These are phyloP conservation scores for Penicillium decumbens DNA, from an alignment of 2,329 filamentous ascomycete genomes.

Conservation along the genomic window DNA sequence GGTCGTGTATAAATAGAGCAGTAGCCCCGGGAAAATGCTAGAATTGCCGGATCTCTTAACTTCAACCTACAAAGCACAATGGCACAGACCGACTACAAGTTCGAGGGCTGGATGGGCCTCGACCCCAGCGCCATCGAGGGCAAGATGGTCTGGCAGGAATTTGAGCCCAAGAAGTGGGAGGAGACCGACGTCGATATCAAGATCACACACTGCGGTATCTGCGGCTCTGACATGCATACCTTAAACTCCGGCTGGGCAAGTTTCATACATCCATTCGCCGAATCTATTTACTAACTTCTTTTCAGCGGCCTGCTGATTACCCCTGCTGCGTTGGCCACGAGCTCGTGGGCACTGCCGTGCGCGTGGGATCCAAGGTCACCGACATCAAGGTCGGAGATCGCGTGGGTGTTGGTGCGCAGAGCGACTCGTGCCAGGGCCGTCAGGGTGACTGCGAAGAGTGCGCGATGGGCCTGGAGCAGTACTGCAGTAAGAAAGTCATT, in stretches of 20 bases:
- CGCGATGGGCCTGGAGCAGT: slow-evolving; percentile 38
- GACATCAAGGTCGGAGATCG: slow-evolving; percentile 34
- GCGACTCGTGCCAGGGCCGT: slow-evolving; percentile 49
- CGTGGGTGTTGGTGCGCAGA: slow-evolving; percentile 58
- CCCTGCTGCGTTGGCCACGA: slow-evolving; percentile 60
- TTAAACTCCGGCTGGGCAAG: slow-evolving; percentile 48
- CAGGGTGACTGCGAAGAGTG: slow-evolving; percentile 52
- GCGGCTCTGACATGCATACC: slow-evolving; percentile 58
- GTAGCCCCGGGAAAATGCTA: background rate
- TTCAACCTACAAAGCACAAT: slow-evolving; percentile 3
- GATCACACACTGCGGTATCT: slow-evolving; percentile 61
- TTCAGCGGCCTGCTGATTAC: slow-evolving; percentile 32
- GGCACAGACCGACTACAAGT: slow-evolving; percentile 44
- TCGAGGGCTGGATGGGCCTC: slow-evolving; percentile 56
- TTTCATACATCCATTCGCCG: background rate
- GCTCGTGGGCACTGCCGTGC: slow-evolving; percentile 57
- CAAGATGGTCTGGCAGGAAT: slow-evolving; percentile 54
- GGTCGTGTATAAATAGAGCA: slow-evolving; percentile 15
- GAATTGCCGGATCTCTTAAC: background rate
- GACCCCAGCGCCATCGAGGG: slow-evolving; percentile 48
- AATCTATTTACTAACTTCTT: background rate
- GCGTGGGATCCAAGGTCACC: slow-evolving; percentile 48
- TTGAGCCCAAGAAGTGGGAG: slow-evolving; percentile 61
- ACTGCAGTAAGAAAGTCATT: slow-evolving; percentile 30
- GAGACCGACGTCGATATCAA: slow-evolving; percentile 63